phyloP scores from a whole-genome alignment of 164 flowering plant species.

The Vitis rotundifolia region DNA sequence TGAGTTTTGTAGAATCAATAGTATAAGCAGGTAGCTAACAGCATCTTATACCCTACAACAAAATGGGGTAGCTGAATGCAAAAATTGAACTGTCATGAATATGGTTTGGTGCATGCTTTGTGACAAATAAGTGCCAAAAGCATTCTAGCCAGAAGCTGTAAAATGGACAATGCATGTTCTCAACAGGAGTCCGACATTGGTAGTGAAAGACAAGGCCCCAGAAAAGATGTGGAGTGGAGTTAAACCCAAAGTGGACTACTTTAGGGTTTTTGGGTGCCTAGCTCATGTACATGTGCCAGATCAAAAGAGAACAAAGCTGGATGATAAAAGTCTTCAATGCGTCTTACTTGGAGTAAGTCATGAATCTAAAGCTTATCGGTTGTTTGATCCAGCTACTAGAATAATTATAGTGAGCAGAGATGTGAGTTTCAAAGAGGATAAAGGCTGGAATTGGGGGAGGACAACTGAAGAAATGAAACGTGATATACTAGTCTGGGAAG shows the following conservation, averaged over 20 bases:
- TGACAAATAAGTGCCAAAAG: slow-evolving; percentile 2
- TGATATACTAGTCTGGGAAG: no score
- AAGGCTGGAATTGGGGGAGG: no score
- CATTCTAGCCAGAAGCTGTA: slow-evolving; percentile 5
- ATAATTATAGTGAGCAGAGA: no score
- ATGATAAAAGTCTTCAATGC: neutral
- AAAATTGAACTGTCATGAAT: slow-evolving; percentile 2
- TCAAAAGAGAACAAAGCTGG: slow-evolving; percentile 1
- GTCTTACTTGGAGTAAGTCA: no score
- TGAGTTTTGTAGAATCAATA: neutral
- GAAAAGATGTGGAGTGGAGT: neutral
- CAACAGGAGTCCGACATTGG: neutral
- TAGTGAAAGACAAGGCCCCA: neutral
- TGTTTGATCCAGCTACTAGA: no score
- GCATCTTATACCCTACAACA: slow-evolving; percentile 8
- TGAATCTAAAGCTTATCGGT: no score
- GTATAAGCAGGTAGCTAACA: slow-evolving; percentile 1
- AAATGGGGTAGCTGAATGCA: slow-evolving; percentile 1
- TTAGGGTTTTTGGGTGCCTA: slow-evolving; percentile 6
- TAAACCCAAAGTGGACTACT: slow-evolving; percentile 1
- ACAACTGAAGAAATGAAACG: no score
- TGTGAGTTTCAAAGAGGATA: no score
- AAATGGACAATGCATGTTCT: slow-evolving; percentile 2
- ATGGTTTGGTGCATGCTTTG: neutral
- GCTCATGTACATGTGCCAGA: slow-evolving; percentile 10